Base-by-base conservation (phyloP, 108 stramenopile species). In the Pseudonitzschia delicatissima region DNA sequence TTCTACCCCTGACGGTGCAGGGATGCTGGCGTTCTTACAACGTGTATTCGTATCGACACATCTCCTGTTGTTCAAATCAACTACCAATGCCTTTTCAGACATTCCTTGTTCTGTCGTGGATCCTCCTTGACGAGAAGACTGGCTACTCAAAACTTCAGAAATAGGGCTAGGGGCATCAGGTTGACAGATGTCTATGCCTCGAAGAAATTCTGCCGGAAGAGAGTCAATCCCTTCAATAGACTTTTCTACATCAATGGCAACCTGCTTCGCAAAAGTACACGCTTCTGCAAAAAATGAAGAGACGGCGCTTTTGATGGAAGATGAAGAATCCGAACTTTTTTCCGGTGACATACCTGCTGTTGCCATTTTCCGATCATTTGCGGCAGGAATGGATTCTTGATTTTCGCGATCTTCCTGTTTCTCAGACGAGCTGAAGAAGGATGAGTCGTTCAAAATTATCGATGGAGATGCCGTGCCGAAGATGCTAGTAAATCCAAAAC, bases 221-320 rank as follows among this genome's bases (percentile, higher is more conserved):
- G 70, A 52, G 5, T 71, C 70, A 8, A 71, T 27, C 18, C 52
- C 62, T 15, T 26, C 60, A n/a, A 61, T 40, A n/a, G 60, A 61
- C 39, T 61, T 29, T 33, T 61, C 60, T 40, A 61, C 39, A 40
- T 61, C 60, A 15, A 18, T 61, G 60, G 34, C 60, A 12, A 61
- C 32, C 26, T 40, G 39, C 13, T 37, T 42, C 9, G 60, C 60
- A 35, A 40, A 39, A 35, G 60, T n/a, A 9, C 39, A 6, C 25
- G 60, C 60, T 61, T 61, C 60, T 12, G 36, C 37, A 3, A 61
- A 18, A 36, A 61, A 61, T 25, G 13, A 18, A 5, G 60, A 61
- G 26, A 61, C 35, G 5, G 39, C 27, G 32, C 60, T 61, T 61
- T 61, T 35, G 25, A 61, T 40, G 2, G 60, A 61, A 23, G 60